Conservation (phyloP, 345 rosid species). For the Gossypium mustelinum region DNA sequence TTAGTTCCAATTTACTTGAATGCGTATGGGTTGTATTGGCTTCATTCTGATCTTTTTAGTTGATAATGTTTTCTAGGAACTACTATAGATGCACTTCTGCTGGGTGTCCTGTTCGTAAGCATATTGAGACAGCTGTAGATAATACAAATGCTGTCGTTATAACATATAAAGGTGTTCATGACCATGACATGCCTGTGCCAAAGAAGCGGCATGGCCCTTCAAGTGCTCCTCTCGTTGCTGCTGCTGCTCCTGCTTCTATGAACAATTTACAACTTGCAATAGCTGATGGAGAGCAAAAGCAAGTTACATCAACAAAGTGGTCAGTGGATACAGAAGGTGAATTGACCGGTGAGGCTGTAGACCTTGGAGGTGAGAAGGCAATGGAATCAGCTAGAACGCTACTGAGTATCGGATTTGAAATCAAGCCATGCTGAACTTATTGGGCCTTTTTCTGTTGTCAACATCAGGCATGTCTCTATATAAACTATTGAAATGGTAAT, state of each 20-base stretch:
- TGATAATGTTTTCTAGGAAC: conserved; percentile 50
- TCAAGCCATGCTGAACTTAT: conserved; percentile 66
- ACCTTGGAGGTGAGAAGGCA: conserved; percentile 75
- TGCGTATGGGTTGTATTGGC: not conserved
- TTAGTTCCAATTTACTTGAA: not conserved
- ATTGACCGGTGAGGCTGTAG: conserved; percentile 55
- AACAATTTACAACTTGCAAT: conserved; percentile 33
- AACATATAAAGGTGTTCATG: conserved; percentile 83
- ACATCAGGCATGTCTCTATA: conserved; percentile 7
- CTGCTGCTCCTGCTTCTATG: conserved; percentile 64
- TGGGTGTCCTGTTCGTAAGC: conserved; percentile 88
- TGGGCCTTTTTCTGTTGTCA: not conserved
- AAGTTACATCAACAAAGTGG: conserved; percentile 45
- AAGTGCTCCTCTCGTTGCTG: conserved; percentile 72
- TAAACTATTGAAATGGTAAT: not conserved
- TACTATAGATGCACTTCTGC: conserved; percentile 94
- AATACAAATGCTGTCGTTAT: conserved; percentile 58
- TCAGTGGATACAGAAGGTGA: conserved; percentile 50
- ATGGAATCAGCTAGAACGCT: conserved; percentile 95
- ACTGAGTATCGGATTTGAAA: conserved; percentile 86
- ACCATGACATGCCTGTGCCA: conserved; percentile 93
- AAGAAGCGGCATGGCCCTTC: conserved; percentile 85
- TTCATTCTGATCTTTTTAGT: conserved; percentile 6
- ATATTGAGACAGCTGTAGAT: conserved; percentile 70
- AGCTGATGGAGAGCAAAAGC: conserved; percentile 31